These are phyloP conservation scores for Yamadazyma kitorensis DNA, from an alignment of 805 yeast species.

Conservation along the genomic window DNA sequence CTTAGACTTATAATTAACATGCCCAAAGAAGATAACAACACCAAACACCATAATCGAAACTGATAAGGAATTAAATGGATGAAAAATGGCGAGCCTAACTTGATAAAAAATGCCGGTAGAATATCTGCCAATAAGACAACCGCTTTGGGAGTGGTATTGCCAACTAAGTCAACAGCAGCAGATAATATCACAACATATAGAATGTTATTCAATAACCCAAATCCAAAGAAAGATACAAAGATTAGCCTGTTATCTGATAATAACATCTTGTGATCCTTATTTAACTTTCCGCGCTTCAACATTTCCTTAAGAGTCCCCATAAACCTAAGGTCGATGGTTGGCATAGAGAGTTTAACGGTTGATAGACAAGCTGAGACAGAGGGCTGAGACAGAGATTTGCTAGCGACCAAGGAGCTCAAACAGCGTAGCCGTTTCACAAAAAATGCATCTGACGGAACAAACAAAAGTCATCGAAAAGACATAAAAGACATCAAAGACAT, in stretches of 20 bases:
- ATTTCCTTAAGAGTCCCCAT: no score
- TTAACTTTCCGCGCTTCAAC: no score
- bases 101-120: constrained; percentile 73
- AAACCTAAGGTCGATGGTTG: no score
- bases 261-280: no score
- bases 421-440: no score
- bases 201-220: constrained; percentile 86
- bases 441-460: no score
- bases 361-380: no score
- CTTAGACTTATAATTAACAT: constrained; percentile 65
- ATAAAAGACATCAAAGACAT: no score
- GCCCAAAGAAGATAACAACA: constrained; percentile 62
- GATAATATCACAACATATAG: constrained; percentile 87
- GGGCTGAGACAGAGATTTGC: no score
- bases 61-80: constrained; percentile 63
- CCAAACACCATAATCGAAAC: constrained; percentile 51
- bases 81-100: constrained; percentile 74
- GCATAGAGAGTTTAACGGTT: no score
- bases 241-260: constrained; percentile 14
- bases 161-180: constrained; percentile 91
- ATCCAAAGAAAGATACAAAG: constrained; percentile 66
- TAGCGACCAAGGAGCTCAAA: no score
- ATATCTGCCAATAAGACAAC: constrained; percentile 83
- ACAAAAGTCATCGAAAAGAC: no score
- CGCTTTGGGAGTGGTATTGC: constrained; percentile 80